Conservation (phyloP, 805 yeast species). For the Kluyveromyces wickerhamii region DNA sequence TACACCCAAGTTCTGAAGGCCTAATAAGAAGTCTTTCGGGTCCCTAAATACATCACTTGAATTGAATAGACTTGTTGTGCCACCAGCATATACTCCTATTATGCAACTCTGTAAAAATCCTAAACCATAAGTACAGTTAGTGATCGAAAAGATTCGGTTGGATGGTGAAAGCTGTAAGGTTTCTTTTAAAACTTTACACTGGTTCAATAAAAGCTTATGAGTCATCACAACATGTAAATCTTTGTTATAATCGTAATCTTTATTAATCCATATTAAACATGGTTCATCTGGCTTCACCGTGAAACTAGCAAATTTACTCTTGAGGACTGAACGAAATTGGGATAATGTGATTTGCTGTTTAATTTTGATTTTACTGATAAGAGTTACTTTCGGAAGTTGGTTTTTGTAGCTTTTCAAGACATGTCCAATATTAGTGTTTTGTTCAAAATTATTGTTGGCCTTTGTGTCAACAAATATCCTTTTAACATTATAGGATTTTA, state of each 20-base stretch:
- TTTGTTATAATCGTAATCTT: slow-evolving; percentile 16
- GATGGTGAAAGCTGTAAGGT: slow-evolving; percentile 75
- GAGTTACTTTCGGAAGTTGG: slow-evolving; percentile 24
- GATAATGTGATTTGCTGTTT: slow-evolving; percentile 17
- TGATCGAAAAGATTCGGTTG: slow-evolving; percentile 76
- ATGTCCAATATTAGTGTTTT: slow-evolving; percentile 18
- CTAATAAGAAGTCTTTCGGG: slow-evolving; percentile 62
- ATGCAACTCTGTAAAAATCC: slow-evolving; percentile 85
- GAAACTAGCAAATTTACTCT: slow-evolving; percentile 18
- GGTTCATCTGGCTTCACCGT: slow-evolving; percentile 24
- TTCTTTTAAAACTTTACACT: slow-evolving; percentile 85
- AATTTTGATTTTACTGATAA: slow-evolving; percentile 25
- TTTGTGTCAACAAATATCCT: slow-evolving; percentile 65
- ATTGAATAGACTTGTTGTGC: slow-evolving; percentile 72
- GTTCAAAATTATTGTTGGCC: slow-evolving; percentile 16
- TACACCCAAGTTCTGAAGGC: slow-evolving; percentile 68
- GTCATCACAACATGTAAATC: slow-evolving; percentile 32
- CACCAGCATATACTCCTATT: slow-evolving; percentile 79
- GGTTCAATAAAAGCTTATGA: slow-evolving; percentile 58
- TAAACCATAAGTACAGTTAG: slow-evolving; percentile 72
- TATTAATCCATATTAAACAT: slow-evolving; percentile 26
- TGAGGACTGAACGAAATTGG: slow-evolving; percentile 15
- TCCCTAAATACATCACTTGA: slow-evolving; percentile 69
- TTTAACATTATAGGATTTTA: slow-evolving; percentile 62
- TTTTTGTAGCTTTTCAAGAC: slow-evolving; percentile 19